Percentiles rank a stretch among this genome's conserved stretches.
phyloP scores from a whole-genome alignment of 345 rosid genomes.

The Corchorus capsularis region DNA sequence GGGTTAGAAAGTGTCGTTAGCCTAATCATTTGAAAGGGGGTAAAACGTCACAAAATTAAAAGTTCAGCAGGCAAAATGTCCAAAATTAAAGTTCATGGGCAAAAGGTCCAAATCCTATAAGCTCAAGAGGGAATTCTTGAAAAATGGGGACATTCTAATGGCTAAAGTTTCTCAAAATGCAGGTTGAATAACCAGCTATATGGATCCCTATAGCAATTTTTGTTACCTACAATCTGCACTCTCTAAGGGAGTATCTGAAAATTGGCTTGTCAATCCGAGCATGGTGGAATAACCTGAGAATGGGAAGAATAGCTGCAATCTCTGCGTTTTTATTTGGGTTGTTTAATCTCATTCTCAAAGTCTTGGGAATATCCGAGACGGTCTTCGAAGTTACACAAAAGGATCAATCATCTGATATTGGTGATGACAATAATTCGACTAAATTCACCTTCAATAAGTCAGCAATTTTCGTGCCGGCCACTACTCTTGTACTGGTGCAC shows the following conservation, averaged over 20 bases:
- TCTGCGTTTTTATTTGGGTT: conserved; percentile 48
- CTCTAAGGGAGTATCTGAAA: conserved; percentile 31
- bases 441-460: conserved; percentile 52
- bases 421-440: conserved; percentile 4
- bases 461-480: conserved; percentile 48
- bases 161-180: background rate
- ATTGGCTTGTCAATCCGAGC: conserved; percentile 32
- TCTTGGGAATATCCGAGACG: conserved; percentile 47
- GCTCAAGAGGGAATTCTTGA: too few species aligned
- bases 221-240: conserved; percentile 26
- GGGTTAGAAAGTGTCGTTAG: too few species aligned
- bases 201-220: conserved; percentile 23
- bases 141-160: background rate
- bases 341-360: conserved; percentile 32
- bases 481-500: conserved; percentile 47
- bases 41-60: too few species aligned
- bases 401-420: conserved; percentile 16
- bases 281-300: conserved; percentile 47
- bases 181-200: conserved; percentile 38
- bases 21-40: too few species aligned
- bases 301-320: conserved; percentile 31
- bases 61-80: too few species aligned
- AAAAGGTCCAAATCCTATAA: too few species aligned
- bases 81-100: too few species aligned
- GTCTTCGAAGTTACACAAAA: conserved; percentile 30